phyloP scores from a whole-genome alignment of 139 green algal species.

The Edaphochlamys debaryana region DNA sequence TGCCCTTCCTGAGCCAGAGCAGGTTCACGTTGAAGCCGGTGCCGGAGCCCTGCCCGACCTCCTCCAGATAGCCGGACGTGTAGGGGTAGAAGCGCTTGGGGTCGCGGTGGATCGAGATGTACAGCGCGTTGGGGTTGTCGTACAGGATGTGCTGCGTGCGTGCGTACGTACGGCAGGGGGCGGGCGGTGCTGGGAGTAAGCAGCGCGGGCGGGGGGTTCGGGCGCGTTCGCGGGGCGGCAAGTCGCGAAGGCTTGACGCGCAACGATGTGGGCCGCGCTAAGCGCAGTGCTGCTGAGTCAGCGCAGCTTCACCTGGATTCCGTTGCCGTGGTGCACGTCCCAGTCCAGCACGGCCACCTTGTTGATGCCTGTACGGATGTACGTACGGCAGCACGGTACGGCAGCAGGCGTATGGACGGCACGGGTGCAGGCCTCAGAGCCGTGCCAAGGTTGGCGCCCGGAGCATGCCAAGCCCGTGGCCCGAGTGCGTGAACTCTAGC shows the following conservation, averaged over 20 bases:
- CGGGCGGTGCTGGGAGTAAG: no score
- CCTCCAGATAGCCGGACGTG: conserved; percentile 18
- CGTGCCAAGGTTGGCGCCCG: no score
- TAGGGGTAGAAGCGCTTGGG: conserved; percentile 59
- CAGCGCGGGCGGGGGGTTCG: no score
- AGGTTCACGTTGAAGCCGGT: conserved; percentile 79
- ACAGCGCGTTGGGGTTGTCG: conserved; percentile 69
- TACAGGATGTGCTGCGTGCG: conserved; percentile 67
- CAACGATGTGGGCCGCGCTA: no score
- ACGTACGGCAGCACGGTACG: not conserved
- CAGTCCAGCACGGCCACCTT: conserved; percentile 75
- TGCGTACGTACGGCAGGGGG: not conserved
- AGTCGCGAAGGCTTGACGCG: no score
- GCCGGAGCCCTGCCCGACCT: conserved; percentile 49
- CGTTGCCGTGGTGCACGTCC: conserved; percentile 84
- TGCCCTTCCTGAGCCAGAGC: conserved; percentile 65
- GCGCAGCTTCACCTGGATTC: conserved; percentile 67
- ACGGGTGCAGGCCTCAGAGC: no score
- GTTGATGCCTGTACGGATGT: conserved; percentile 38
- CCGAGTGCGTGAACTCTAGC: no score
- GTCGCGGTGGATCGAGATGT: conserved; percentile 77
- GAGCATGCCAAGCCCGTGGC: no score
- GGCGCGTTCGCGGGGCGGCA: no score
- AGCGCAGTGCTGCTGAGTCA: no score
- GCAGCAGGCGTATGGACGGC: no score